These are phyloP conservation scores for Rehmannia glutinosa DNA, from an alignment of 257 asterid genomes.

Conservation along the genomic window DNA sequence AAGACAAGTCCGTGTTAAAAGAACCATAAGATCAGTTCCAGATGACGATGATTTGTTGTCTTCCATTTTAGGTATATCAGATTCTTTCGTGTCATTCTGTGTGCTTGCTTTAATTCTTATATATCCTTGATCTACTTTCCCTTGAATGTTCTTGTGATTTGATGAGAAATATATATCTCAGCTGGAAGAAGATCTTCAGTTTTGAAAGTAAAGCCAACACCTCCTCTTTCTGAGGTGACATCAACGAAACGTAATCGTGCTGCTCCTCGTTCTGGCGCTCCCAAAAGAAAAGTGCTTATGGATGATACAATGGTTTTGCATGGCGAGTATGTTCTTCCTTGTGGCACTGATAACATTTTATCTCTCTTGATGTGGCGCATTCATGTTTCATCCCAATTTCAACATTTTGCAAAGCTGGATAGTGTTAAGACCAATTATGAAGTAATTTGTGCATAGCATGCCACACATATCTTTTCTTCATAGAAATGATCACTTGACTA, in stretches of 20 bases:
- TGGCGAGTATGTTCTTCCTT: conserved; percentile 75
- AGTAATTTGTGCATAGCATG: conserved; percentile 1
- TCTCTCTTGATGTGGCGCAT: not conserved
- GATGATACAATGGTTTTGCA: conserved; percentile 96
- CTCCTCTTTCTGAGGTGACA: conserved; percentile 63
- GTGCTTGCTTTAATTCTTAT: not conserved
- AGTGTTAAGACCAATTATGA: not conserved
- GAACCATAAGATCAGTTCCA: conserved; percentile 56
- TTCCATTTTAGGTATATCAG: conserved; percentile 69
- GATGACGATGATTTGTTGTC: conserved; percentile 86
- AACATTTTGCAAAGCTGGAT: conserved; percentile 10
- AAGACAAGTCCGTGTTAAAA: conserved; percentile 53
- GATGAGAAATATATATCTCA: conserved; percentile 29
- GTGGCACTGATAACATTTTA: conserved; percentile 3
- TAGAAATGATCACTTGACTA: not conserved
- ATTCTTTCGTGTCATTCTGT: conserved; percentile 4
- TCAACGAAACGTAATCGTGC: conserved; percentile 65
- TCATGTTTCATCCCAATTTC: not conserved
- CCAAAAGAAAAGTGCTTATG: conserved; percentile 74
- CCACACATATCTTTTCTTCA: not conserved
- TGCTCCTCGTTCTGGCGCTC: conserved; percentile 51
- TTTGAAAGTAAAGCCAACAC: conserved; percentile 73
- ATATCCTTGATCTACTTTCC: not conserved
- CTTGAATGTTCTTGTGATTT: conserved; percentile 17
- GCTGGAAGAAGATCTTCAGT: conserved; percentile 63